These are phyloP conservation scores for Chalaropsis thielavioides DNA, from an alignment of 2,329 filamentous ascomycete species.

Conservation along the genomic window DNA sequence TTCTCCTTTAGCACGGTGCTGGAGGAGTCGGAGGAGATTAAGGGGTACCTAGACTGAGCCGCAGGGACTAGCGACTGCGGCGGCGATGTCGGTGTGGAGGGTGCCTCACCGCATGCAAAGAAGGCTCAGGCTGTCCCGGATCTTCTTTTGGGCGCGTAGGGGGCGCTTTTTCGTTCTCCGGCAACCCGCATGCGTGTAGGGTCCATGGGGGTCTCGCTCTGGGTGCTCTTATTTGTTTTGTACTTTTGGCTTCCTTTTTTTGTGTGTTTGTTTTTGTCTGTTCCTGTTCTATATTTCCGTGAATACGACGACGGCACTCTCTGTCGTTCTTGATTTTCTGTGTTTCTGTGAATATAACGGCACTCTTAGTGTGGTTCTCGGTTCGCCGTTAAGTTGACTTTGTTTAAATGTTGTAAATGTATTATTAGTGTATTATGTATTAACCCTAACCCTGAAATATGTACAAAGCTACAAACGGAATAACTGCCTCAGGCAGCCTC, in stretches of 20 bases:
- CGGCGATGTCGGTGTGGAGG: background rate
- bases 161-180: too few species aligned
- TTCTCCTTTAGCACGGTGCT: conserved; percentile 76
- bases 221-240: conserved; percentile 15
- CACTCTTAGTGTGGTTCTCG: too few species aligned
- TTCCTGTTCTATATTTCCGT: conserved; percentile 4
- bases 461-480: background rate
- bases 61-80: background rate
- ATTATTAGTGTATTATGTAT: background rate
- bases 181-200: too few species aligned
- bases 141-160: too few species aligned
- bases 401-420: too few species aligned
- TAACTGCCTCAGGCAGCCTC: background rate
- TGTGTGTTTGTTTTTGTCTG: background rate
- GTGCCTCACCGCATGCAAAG: too few species aligned
- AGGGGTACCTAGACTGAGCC: conserved; percentile 37
- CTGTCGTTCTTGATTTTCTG: background rate
- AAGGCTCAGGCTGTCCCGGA: too few species aligned
- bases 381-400: too few species aligned
- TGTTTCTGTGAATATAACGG: too few species aligned
- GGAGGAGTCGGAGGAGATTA: conserved; percentile 61
- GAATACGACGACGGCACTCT: background rate
- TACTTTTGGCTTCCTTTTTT: conserved; percentile 9
- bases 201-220: background rate
- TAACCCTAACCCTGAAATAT: background rate